Evolutionary conservation across 1,284 basidiomycete genomes (phyloP).

Genomic region (Prillingera fragicola): DNA sequence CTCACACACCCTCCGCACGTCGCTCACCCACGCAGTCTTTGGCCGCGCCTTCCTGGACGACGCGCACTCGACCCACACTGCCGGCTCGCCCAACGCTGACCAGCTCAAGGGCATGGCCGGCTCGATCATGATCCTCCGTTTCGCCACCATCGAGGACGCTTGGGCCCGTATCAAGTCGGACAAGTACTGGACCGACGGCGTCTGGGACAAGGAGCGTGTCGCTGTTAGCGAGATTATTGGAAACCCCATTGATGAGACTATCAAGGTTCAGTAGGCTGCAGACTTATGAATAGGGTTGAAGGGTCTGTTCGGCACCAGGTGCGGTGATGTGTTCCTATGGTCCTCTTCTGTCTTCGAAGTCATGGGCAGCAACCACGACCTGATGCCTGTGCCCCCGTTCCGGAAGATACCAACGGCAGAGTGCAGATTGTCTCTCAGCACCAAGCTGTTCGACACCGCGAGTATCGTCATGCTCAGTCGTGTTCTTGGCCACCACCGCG

Average conservation of each 20-base stretch:
- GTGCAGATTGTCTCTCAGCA: no score
- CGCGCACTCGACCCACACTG: slow-evolving; percentile 7
- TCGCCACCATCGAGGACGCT: slow-evolving; percentile 27
- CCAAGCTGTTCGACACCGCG: no score
- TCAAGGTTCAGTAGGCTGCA: slow-evolving; percentile 17
- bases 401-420: no score
- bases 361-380: no score
- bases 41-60: slow-evolving; percentile 22
- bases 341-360: no score
- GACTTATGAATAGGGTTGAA: background rate
- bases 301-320: no score
- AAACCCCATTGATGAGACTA: slow-evolving; percentile 14
- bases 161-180: slow-evolving; percentile 42
- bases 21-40: slow-evolving; percentile 14
- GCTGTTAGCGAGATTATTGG: slow-evolving; percentile 35
- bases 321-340: no score
- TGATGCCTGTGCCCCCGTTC: no score
- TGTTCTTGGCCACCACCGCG: no score
- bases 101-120: slow-evolving; percentile 35
- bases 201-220: slow-evolving; percentile 42
- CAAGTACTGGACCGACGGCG: slow-evolving; percentile 43
- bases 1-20: background rate
- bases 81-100: slow-evolving; percentile 9
- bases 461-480: no score
- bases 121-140: slow-evolving; percentile 39